phyloP scores from a whole-genome alignment of 257 asterid genomes.

The Perilla frutescens region DNA sequence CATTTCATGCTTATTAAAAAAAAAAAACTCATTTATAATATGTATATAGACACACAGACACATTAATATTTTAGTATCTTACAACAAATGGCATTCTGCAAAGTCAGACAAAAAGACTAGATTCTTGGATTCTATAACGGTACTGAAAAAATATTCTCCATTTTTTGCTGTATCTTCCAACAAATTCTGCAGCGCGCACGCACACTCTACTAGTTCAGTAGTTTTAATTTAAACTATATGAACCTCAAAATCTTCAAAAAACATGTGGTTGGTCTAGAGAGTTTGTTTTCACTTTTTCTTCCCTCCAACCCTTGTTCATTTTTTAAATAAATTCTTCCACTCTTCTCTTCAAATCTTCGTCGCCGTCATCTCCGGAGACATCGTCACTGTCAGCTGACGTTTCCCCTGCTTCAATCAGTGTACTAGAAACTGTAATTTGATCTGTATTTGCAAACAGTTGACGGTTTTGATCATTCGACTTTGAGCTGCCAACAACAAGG shows the following conservation, averaged over 20 bases:
- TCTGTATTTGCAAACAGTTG: background rate
- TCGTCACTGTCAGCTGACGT: background rate
- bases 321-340: constrained; percentile 63
- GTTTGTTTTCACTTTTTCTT: constrained; percentile 42
- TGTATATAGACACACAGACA: background rate
- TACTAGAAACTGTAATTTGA: background rate
- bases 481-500: constrained; percentile 51
- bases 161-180: background rate
- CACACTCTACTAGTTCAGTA: background rate
- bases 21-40: background rate
- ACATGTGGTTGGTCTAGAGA: constrained; percentile 23
- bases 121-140: background rate
- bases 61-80: constrained; percentile 10
- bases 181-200: no score
- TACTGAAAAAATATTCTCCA: background rate
- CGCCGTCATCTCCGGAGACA: constrained; percentile 15
- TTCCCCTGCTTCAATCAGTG: constrained; percentile 12
- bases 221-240: background rate
- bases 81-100: background rate
- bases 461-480: constrained; percentile 16
- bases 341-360: constrained; percentile 49
- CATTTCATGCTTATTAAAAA: background rate
- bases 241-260: background rate
- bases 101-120: background rate
- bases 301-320: constrained; percentile 56